Conservation (phyloP, 768 basidiomycete genomes). For the Russula sp. region DNA sequence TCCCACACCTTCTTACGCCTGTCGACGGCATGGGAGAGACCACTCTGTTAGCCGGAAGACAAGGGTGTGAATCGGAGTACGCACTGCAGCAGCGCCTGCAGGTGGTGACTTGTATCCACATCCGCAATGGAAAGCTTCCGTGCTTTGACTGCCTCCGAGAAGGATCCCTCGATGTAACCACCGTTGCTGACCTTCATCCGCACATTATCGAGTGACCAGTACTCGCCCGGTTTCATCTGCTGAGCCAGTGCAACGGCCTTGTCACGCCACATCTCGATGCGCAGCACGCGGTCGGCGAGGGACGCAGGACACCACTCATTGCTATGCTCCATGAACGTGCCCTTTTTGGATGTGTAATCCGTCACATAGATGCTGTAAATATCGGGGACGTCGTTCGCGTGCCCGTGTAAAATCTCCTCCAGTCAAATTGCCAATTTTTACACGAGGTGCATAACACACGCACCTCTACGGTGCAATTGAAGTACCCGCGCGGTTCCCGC, state of each 20-base stretch:
- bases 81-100: constrained; percentile 19
- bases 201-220: constrained; percentile 23
- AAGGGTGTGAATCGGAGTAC: neutral
- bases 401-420: constrained; percentile 20
- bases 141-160: constrained; percentile 19
- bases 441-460: neutral
- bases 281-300: constrained; percentile 19
- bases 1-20: constrained; percentile 25
- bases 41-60: neutral
- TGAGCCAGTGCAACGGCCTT: constrained; percentile 14
- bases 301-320: constrained; percentile 20
- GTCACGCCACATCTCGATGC: constrained; percentile 24
- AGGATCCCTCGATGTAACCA: constrained; percentile 20
- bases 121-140: constrained; percentile 15
- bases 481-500: constrained; percentile 43
- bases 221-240: constrained; percentile 24
- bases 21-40: neutral
- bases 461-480: constrained; percentile 49
- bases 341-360: constrained; percentile 21
- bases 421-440: neutral
- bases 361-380: constrained; percentile 24
- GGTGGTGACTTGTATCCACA: neutral
- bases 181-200: constrained; percentile 15
- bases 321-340: constrained; percentile 5
- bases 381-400: constrained; percentile 10